Conservation (phyloP, 495 filamentous ascomycete species). For the Xanthoparmelia taractica region DNA sequence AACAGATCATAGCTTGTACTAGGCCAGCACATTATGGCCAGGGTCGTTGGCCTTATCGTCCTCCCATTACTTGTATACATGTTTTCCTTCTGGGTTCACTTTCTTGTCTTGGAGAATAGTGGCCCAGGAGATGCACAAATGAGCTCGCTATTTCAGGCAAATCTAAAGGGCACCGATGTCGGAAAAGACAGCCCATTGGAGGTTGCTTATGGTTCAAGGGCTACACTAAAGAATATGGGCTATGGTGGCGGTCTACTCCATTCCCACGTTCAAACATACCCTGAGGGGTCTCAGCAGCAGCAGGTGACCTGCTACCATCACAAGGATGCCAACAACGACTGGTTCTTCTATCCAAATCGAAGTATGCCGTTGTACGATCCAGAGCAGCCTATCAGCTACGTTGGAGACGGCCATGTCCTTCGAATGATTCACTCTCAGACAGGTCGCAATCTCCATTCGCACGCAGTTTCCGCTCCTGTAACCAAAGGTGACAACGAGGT, state of each 20-base stretch:
- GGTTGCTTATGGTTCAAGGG: constrained; percentile 77
- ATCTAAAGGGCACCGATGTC: constrained; percentile 85
- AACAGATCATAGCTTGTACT: constrained; percentile 50
- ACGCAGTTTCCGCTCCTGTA: constrained; percentile 77
- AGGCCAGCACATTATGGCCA: constrained; percentile 67
- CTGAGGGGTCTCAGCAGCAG: constrained; percentile 88
- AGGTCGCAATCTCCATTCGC: constrained; percentile 92
- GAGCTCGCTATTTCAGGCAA: constrained; percentile 98
- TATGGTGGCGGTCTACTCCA: constrained; percentile 97
- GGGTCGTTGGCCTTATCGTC: constrained; percentile 79
- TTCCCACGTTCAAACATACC: constrained; percentile 92
- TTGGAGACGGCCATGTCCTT: constrained; percentile 69
- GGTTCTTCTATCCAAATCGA: constrained; percentile 96
- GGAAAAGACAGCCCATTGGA: constrained; percentile 90
- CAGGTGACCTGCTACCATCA: constrained; percentile 99
- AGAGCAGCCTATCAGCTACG: constrained; percentile 59
- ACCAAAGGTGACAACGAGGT: constrained; percentile 88
- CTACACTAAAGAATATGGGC: constrained; percentile 97
- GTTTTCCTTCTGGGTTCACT: constrained; percentile 90
- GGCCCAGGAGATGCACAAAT: constrained; percentile 97
- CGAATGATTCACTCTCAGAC: constrained; percentile 93
- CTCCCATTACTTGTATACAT: constrained; percentile 85
- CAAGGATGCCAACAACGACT: constrained; percentile 99
- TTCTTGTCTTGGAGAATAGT: constrained; percentile 84
- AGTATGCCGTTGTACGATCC: constrained; percentile 61